These are phyloP conservation scores for Parastagonospora avenae DNA, from an alignment of 2,329 filamentous ascomycete genomes.

Conservation along the genomic window DNA sequence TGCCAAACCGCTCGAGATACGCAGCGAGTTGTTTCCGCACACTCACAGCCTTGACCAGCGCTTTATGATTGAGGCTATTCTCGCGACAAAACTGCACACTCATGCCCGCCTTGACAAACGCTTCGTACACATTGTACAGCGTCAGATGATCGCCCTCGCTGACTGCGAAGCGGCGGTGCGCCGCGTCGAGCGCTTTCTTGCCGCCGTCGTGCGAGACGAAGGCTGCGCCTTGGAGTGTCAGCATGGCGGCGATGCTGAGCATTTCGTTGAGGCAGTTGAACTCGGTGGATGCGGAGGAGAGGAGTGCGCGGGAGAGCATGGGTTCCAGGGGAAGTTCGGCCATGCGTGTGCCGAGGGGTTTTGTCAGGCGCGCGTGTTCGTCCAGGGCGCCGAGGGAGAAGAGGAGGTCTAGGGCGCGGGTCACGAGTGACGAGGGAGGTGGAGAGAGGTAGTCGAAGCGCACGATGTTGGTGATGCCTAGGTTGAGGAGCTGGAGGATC, in stretches of 20 bases:
- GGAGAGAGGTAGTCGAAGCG: conserved; percentile 88
- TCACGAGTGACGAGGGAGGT: conserved; percentile 82
- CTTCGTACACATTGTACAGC: conserved; percentile 88
- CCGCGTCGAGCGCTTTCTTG: conserved; percentile 74
- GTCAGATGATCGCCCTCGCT: conserved; percentile 95
- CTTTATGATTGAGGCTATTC: conserved; percentile 85
- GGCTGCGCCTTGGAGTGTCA: conserved; percentile 78
- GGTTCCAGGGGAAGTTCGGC: conserved; percentile 91
- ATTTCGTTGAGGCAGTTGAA: conserved; percentile 86
- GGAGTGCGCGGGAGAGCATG: conserved; percentile 90
- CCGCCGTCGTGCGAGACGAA: conserved; percentile 83
- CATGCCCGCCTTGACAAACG: conserved; percentile 81
- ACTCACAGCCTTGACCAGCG: conserved; percentile 79
- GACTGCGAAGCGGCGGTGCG: conserved; percentile 80
- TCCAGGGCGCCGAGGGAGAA: conserved; percentile 87
- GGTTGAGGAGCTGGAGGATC: conserved; percentile 87
- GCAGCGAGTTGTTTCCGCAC: conserved; percentile 85
- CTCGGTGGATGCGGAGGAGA: conserved; percentile 65
- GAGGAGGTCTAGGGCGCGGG: conserved; percentile 84
- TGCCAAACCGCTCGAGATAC: conserved; percentile 83
- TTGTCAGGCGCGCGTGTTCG: conserved; percentile 86
- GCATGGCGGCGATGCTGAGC: conserved; percentile 92
- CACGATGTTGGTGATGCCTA: conserved; percentile 93
- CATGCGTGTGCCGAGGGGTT: conserved; percentile 86
- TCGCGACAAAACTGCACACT: conserved; percentile 86